These are phyloP conservation scores for Ananas comosus DNA, from an alignment of 176 grass and related monocot species.

Conservation along the genomic window DNA sequence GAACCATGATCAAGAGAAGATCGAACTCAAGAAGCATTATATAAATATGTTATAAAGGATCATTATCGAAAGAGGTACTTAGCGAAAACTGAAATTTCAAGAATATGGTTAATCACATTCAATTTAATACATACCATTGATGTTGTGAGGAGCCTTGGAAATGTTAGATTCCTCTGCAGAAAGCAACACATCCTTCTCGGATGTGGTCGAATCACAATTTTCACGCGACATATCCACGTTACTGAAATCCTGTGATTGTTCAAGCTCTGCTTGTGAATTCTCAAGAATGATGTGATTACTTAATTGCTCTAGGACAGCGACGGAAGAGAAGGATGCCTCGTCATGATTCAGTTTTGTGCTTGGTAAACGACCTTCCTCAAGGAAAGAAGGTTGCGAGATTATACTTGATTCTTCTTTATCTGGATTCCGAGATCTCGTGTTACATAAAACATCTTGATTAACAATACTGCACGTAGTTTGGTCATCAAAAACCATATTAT, in stretches of 20 bases:
- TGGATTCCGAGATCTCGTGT: slow-evolving; percentile 19
- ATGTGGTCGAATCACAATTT: slow-evolving; percentile 36
- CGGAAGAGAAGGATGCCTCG: slow-evolving; percentile 14
- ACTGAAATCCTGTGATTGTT: slow-evolving; percentile 22
- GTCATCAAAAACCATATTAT: slow-evolving; percentile 16
- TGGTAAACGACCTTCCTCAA: slow-evolving; percentile 19
- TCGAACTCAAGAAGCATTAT: no score
- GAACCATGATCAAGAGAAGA: no score
- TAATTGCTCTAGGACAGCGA: slow-evolving; percentile 13
- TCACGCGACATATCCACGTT: slow-evolving; percentile 36
- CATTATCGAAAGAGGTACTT: slow-evolving; percentile 6
- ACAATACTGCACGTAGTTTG: slow-evolving; percentile 13
- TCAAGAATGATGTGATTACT: slow-evolving; percentile 25
- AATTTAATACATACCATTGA: slow-evolving; percentile 32
- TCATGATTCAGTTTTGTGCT: slow-evolving; percentile 16
- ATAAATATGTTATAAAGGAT: neutral
- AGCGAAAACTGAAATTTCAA: slow-evolving; percentile 1
- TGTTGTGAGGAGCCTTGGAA: slow-evolving; percentile 29
- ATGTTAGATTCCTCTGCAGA: slow-evolving; percentile 37
- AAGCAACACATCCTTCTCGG: slow-evolving; percentile 27
- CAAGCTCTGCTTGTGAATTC: slow-evolving; percentile 33
- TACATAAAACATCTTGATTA: slow-evolving; percentile 27
- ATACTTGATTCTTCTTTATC: slow-evolving; percentile 28
- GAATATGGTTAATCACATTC: no score
- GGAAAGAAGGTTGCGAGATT: slow-evolving; percentile 12